Base-by-base conservation (phyloP, 2,329 filamentous ascomycete species). In the Immersiporthe knoxdaviesiana region DNA sequence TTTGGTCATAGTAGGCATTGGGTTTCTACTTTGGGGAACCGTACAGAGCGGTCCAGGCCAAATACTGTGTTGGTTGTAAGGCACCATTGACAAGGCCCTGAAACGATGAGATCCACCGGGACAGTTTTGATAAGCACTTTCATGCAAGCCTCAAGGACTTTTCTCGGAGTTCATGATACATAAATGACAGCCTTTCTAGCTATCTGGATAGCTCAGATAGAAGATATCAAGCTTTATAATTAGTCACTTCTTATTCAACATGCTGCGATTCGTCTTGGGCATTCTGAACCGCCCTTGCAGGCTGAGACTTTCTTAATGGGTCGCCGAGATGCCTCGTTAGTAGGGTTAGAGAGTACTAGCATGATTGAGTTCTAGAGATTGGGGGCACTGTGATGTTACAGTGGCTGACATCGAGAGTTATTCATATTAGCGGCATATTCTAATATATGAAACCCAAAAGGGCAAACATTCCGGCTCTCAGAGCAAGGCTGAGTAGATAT, bases 1-100 rank as follows among this genome's bases (percentile, higher is more conserved):
- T 74, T 73, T 66, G 72, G 72, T 8, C 69, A 73, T 47, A 72
- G 68, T 47, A 56, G 63, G 60, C 58, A 60, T 4, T 71, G 71
- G 37, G 67, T 69, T 0, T 52, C 68, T 3, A 44, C 64, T 18
- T 74, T 72, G 69, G 32, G 30, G 7, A 24, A 59, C 21, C 8
- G 12, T 8, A 56, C 2, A 56, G 14, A 8, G 52, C 52, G 0
- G 24, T 12, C 52, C 27, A 4, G 16, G 52, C 16, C 52, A 32
- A 8, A 4, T 54, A n/a, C 50, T n/a, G n/a, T n/a, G n/a, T n/a
- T n/a, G n/a, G n/a, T n/a, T n/a, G n/a, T n/a, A n/a, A n/a, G n/a
- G n/a, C n/a, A n/a, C n/a, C n/a, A n/a, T n/a, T n/a, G n/a, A n/a
- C n/a, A n/a, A n/a, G n/a, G n/a, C n/a, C n/a, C n/a, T n/a, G n/a